Base-by-base conservation (phyloP, 768 basidiomycete genomes). In the Lentinula guzmanii region DNA sequence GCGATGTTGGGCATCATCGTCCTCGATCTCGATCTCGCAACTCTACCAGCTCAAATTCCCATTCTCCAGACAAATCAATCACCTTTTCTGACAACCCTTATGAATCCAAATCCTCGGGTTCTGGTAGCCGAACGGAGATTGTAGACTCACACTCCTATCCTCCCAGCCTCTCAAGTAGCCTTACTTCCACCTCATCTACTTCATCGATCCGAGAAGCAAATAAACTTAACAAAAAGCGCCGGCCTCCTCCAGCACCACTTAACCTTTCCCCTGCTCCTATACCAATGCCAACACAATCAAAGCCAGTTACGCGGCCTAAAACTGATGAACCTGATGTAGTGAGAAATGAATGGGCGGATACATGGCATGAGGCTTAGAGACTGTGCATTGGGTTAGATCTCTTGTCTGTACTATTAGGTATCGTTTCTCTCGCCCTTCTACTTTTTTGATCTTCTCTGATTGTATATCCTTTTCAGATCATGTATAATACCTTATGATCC, bases 61-160 rank as follows among this genome's bases (percentile, higher is more conserved):
- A 66, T 64, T 63, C 71, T 62, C 28, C 61, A 41, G 72, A 72
- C 52, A 71, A 74, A 59, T 51, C 66, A 16, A 66, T 67, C 28
- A 69, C 72, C 21, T 63, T 54, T n/a, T 65, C 69, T 24, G 61
- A 64, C 39, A 74, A 69, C 8, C 70, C 71, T 11, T 73, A 73
- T 16, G 80, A 81, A 62, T 67, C 72, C 37, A 82, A 82, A 69
- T 76, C 76, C 4, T 66, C 73, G 21, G 70, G 71, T 9, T 72
- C 76, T 9, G 73, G 72, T 37, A 73, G 74, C 70, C 71, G n/a
- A 65, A 63, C 24, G 54, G 70, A 70, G 52, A 64, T 69, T n/a
- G 66, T 71, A 11, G 76, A 76, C 1, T 60, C 71, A 37, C 84
- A 87, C 65, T 78, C 83, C 28, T 89, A 90, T 68, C 89, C 89